These are phyloP conservation scores for Pseudogymnoascus sp. DNA, from an alignment of 2,329 filamentous ascomycete genomes.

Conservation along the genomic window DNA sequence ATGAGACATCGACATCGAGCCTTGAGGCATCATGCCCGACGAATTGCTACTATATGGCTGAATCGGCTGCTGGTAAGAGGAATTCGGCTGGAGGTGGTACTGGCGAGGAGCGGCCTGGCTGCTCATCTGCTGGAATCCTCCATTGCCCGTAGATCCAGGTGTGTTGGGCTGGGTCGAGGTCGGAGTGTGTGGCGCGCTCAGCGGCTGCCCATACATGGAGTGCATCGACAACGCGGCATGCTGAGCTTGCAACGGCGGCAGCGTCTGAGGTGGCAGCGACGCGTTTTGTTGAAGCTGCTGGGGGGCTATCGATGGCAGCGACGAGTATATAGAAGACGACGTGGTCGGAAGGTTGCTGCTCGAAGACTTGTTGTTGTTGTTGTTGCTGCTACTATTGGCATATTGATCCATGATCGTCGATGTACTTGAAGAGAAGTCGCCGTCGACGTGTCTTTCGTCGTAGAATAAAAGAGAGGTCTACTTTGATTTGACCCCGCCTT, in stretches of 20 bases:
- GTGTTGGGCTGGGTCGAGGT: conserved; percentile 56
- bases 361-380: conserved; percentile 9
- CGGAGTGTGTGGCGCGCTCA: conserved; percentile 44
- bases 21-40: conserved; percentile 56
- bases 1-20: conserved; percentile 58
- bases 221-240: conserved; percentile 42
- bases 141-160: conserved; percentile 44
- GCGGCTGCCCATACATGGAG: conserved; percentile 48
- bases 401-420: conserved; percentile 9
- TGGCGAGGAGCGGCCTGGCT: conserved; percentile 16
- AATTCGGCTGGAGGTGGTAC: conserved; percentile 19
- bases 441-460: conserved; percentile 2
- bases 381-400: conserved; percentile 6
- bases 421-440: conserved; percentile 3
- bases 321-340: conserved; percentile 18
- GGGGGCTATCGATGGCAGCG: conserved; percentile 25
- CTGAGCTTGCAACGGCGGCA: conserved; percentile 46
- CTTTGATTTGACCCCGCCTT: conserved; percentile 1
- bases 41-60: conserved; percentile 41
- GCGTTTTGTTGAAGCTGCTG: conserved; percentile 33
- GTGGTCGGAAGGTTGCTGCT: conserved; percentile 8
- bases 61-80: conserved; percentile 20
- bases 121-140: conserved; percentile 49
- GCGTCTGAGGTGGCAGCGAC: conserved; percentile 43
- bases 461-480: conserved; percentile 2